phyloP scores from a whole-genome alignment of 805 yeast species.

The Hanseniaspora lindneri region DNA sequence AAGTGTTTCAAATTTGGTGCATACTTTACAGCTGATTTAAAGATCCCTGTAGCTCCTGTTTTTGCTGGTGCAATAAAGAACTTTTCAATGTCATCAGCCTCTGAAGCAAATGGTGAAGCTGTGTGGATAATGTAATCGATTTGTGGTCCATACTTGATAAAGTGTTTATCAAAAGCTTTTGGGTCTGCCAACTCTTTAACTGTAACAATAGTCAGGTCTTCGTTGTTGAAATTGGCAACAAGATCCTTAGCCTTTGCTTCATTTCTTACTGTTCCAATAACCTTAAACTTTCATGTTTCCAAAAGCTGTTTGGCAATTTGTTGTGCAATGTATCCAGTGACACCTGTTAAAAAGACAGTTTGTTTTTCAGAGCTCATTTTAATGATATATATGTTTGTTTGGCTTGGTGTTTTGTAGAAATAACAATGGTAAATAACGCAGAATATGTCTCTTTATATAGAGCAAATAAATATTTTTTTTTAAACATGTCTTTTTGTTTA shows the following conservation, averaged over 20 bases:
- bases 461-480: too few species aligned
- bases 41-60: conserved; percentile 36
- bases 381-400: too few species aligned
- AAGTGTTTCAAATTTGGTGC: conserved; percentile 34
- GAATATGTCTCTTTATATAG: too few species aligned
- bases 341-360: conserved; percentile 29
- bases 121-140: conserved; percentile 35
- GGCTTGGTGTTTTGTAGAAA: too few species aligned
- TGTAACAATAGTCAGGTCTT: conserved; percentile 23
- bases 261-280: conserved; percentile 37
- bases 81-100: conserved; percentile 32
- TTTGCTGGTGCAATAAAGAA: conserved; percentile 42
- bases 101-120: conserved; percentile 34
- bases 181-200: conserved; percentile 25
- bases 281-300: conserved; percentile 28
- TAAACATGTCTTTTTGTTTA: too few species aligned
- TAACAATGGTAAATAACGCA: too few species aligned
- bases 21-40: conserved; percentile 31
- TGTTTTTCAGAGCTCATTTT: conserved; percentile 8
- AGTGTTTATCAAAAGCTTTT: conserved; percentile 35
- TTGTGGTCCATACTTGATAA: conserved; percentile 30
- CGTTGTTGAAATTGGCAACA: conserved; percentile 8
- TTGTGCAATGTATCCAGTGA: conserved; percentile 39
- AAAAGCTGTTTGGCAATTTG: conserved; percentile 34
- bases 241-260: conserved; percentile 31